These are phyloP conservation scores for Kodamaea ohmeri DNA, from an alignment of 1,139 yeast genomes.

Conservation along the genomic window DNA sequence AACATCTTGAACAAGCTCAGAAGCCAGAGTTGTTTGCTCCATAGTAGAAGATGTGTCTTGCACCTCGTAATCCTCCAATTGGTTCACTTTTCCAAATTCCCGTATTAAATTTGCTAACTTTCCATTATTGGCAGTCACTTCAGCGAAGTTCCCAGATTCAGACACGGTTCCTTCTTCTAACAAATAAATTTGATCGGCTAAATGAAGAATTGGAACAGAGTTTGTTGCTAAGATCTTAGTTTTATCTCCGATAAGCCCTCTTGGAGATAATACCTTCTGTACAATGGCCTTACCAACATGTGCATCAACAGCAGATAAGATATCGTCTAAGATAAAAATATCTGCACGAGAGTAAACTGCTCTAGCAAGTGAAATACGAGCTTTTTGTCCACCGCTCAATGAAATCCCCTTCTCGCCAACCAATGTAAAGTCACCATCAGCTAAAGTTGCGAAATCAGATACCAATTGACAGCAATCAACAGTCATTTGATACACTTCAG, in stretches of 20 bases:
- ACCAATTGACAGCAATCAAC: slow-evolving; percentile 23
- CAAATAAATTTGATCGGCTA: slow-evolving; percentile 20
- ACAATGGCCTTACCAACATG: slow-evolving; percentile 26
- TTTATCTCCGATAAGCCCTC: slow-evolving; percentile 22
- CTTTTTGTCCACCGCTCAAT: slow-evolving; percentile 27
- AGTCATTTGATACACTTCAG: slow-evolving; percentile 19
- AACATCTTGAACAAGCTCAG: too few relatives aligned
- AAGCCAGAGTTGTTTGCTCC: too few relatives aligned
- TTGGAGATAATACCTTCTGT: slow-evolving; percentile 15
- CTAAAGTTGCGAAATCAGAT: slow-evolving; percentile 21
- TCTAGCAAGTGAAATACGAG: slow-evolving; percentile 27
- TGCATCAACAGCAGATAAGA: slow-evolving; percentile 27
- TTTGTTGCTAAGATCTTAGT: slow-evolving; percentile 26
- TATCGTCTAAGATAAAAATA: slow-evolving; percentile 22
- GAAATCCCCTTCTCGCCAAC: slow-evolving; percentile 29
- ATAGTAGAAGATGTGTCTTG: too few relatives aligned
- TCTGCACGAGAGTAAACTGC: slow-evolving; percentile 27
- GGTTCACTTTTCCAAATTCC: too few relatives aligned
- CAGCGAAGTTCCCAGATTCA: slow-evolving; percentile 19
- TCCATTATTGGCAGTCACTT: slow-evolving; percentile 20
- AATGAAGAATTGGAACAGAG: slow-evolving; percentile 20
- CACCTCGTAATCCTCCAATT: too few relatives aligned
- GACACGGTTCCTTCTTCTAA: slow-evolving; percentile 18
- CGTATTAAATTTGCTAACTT: slow-evolving; percentile 20
- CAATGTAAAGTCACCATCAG: slow-evolving; percentile 24